phyloP scores from a whole-genome alignment of 2,329 filamentous ascomycete genomes.

The Taxawa tesnikishii region DNA sequence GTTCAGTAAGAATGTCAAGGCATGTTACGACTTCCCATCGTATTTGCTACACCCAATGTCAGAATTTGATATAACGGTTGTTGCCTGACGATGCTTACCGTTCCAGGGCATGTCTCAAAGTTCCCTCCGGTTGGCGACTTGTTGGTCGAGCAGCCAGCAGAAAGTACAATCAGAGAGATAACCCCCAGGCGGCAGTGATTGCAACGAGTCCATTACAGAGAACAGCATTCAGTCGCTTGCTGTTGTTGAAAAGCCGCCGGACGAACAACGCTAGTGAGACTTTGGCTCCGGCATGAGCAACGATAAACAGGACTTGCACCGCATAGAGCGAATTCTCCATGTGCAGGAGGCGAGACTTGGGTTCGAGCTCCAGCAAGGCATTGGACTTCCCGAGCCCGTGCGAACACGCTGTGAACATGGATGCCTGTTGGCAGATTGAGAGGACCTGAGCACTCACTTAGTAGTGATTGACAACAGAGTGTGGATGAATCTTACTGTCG shows the following conservation, averaged over 20 bases:
- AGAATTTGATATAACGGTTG: neutral
- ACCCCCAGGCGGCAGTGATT: neutral
- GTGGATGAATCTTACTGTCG: too few relatives aligned
- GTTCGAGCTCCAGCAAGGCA: too few relatives aligned
- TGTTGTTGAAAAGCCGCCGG: neutral
- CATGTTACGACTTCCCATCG: slow-evolving; percentile 16
- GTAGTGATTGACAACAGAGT: too few relatives aligned
- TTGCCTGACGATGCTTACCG: slow-evolving; percentile 8
- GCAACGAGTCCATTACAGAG: neutral
- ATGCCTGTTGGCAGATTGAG: too few relatives aligned
- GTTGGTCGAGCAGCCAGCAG: too few relatives aligned
- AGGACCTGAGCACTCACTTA: too few relatives aligned
- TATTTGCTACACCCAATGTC: slow-evolving; percentile 5
- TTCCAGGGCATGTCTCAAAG: slow-evolving; percentile 8
- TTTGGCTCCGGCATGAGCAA: neutral
- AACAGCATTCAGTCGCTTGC: neutral
- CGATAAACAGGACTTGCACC: neutral
- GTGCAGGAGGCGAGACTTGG: neutral
- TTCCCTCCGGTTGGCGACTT: too few relatives aligned
- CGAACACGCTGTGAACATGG: too few relatives aligned
- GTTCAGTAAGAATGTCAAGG: slow-evolving; percentile 14
- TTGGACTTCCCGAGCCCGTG: neutral
- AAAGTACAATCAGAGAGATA: too few relatives aligned
- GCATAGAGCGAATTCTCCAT: neutral
- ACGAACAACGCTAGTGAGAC: neutral